Evolutionary conservation across 2,329 filamentous ascomycete genomes (phyloP).

Genomic region (Colletotrichum sp.): DNA sequence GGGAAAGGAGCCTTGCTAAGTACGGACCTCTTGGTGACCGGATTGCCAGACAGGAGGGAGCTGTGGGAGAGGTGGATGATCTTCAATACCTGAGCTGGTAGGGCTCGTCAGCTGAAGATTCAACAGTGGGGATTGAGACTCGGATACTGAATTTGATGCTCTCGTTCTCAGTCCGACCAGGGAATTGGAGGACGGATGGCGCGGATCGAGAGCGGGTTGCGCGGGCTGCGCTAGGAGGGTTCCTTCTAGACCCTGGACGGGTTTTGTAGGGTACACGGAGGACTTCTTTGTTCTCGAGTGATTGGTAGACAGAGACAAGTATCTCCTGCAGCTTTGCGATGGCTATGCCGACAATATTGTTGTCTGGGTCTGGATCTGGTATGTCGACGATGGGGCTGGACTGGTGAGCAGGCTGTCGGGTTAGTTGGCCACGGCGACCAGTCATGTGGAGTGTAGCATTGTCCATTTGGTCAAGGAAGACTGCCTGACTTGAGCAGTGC

Average conservation of each 20-base stretch:
- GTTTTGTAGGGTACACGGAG: slow-evolving; percentile 53
- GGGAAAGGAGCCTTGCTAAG: too few relatives aligned
- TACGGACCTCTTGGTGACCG: slow-evolving; percentile 68
- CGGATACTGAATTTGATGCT: slow-evolving; percentile 35
- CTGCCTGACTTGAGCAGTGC: not conserved
- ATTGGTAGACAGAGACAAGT: slow-evolving; percentile 55
- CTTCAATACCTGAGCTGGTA: slow-evolving; percentile 58
- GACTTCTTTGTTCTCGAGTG: slow-evolving; percentile 46
- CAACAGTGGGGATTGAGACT: too few relatives aligned
- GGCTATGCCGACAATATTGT: slow-evolving; percentile 31
- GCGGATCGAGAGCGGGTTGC: not conserved
- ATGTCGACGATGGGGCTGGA: slow-evolving; percentile 6
- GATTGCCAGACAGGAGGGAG: slow-evolving; percentile 57
- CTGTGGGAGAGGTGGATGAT: slow-evolving; percentile 66
- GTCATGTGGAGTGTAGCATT: slow-evolving; percentile 4
- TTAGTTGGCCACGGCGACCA: slow-evolving; percentile 7
- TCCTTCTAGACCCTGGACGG: slow-evolving; percentile 26
- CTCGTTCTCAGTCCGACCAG: slow-evolving; percentile 52
- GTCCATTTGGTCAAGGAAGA: not conserved
- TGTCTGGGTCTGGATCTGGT: not conserved
- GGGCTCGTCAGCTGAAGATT: not conserved
- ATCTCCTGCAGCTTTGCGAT: slow-evolving; percentile 61
- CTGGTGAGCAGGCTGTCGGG: not conserved
- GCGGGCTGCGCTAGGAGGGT: not conserved
- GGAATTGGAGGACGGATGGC: slow-evolving; percentile 41